A percentile compares a stretch with the other conserved stretches of the same genome.
These are phyloP conservation scores for Penicillium sp. DNA, from an alignment of 2,329 filamentous ascomycete genomes.

Conservation along the genomic window DNA sequence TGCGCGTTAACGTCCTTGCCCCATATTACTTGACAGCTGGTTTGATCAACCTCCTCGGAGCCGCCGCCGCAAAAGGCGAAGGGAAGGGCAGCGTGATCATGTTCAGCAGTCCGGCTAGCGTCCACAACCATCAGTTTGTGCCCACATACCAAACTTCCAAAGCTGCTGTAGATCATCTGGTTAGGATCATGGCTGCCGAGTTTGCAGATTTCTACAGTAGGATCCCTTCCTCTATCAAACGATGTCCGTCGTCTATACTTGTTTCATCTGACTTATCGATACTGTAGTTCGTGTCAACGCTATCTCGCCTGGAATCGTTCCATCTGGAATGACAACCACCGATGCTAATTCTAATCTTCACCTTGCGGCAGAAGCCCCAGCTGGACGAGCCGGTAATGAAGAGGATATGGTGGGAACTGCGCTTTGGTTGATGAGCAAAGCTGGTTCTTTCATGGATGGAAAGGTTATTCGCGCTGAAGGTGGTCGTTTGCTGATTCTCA, in stretches of 20 bases:
- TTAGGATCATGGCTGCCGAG: slow-evolving; percentile 1
- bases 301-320: slow-evolving; percentile 1
- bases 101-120: slow-evolving; percentile 20
- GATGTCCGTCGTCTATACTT: background rate
- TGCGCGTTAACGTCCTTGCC: slow-evolving; percentile 16
- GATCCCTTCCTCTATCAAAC: background rate
- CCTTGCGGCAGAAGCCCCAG: background rate
- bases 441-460: slow-evolving; percentile 52
- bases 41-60: slow-evolving; percentile 16
- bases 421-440: slow-evolving; percentile 49
- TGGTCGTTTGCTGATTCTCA: background rate
- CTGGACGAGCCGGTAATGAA: slow-evolving; percentile 34
- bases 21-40: slow-evolving; percentile 20
- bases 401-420: slow-evolving; percentile 48
- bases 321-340: background rate
- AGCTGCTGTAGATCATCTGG: slow-evolving; percentile 6
- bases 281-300: slow-evolving; percentile 3
- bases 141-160: slow-evolving; percentile 17
- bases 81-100: slow-evolving; percentile 19
- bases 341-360: slow-evolving; percentile 1
- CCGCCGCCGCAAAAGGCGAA: slow-evolving; percentile 16
- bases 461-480: slow-evolving; percentile 18
- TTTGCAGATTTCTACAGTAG: slow-evolving; percentile 4
- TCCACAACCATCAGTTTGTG: slow-evolving; percentile 19
- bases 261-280: background rate